These are phyloP conservation scores for Triticum monococcum DNA, from an alignment of 176 grass and related monocot species.

Conservation along the genomic window DNA sequence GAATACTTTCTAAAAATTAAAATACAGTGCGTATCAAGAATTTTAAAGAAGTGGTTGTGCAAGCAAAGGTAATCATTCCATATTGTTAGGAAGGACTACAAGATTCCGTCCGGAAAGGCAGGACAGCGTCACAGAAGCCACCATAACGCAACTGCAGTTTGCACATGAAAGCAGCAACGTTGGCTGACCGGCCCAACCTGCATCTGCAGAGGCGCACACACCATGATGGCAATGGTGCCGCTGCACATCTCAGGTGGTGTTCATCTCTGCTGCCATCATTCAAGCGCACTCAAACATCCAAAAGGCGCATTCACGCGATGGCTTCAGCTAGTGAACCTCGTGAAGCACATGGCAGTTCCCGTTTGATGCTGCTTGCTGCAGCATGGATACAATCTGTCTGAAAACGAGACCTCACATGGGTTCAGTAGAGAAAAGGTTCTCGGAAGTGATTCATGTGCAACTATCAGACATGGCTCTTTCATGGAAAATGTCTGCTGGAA, in stretches of 20 bases:
- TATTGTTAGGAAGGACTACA: neutral
- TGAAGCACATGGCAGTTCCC: neutral
- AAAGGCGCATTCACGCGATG: neutral
- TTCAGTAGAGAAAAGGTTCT: neutral
- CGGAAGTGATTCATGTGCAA: neutral
- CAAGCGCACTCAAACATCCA: neutral
- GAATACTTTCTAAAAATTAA: neutral
- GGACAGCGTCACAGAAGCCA: neutral
- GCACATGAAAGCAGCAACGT: neutral
- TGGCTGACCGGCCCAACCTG: neutral
- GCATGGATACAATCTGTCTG: neutral
- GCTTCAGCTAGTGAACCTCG: neutral
- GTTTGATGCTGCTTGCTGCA: neutral
- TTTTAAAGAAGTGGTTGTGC: neutral
- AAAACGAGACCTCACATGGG: neutral
- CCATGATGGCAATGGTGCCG: neutral
- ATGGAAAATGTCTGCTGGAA: neutral
- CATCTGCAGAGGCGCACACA: neutral
- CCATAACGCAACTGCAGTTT: neutral
- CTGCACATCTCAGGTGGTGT: neutral
- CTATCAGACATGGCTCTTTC: neutral
- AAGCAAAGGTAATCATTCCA: neutral
- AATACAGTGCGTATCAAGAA: neutral
- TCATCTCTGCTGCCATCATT: constrained; percentile 16
- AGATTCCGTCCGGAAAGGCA: neutral